These are phyloP conservation scores for Nannochloris sp. DNA, from an alignment of 139 green algal genomes.

Conservation along the genomic window DNA sequence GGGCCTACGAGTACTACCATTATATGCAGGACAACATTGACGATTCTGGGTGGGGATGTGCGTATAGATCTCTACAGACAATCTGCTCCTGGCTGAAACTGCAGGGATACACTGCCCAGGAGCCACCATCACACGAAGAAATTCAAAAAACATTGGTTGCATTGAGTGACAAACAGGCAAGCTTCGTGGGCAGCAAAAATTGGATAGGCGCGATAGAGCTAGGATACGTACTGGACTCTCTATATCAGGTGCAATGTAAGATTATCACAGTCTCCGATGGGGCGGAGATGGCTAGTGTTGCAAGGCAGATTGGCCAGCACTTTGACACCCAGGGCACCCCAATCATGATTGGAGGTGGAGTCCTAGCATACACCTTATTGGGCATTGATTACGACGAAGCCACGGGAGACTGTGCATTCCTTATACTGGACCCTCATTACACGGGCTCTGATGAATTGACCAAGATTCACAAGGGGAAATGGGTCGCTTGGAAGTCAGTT, in stretches of 20 bases:
- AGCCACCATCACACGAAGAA: conserved; percentile 21
- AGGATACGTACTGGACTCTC: conserved; percentile 73
- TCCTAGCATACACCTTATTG: conserved; percentile 94
- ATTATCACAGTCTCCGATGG: conserved; percentile 56
- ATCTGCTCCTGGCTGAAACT: conserved; percentile 82
- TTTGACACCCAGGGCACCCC: conserved; percentile 74
- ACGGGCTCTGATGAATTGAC: conserved; percentile 64
- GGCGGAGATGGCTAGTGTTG: conserved; percentile 68
- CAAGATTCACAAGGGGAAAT: conserved; percentile 61
- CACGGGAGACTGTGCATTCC: conserved; percentile 77
- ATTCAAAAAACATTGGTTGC: conserved; percentile 77
- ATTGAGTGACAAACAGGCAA: conserved; percentile 71
- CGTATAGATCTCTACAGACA: conserved; percentile 93
- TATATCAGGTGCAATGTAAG: conserved; percentile 65
- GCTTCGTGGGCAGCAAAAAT: conserved; percentile 73
- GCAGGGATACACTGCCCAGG: conserved; percentile 63
- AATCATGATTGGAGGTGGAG: conserved; percentile 90
- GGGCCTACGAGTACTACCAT: conserved; percentile 90
- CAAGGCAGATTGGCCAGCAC: conserved; percentile 70
- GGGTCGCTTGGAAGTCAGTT: conserved; percentile 81
- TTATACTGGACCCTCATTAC: conserved; percentile 96
- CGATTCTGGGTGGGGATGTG: conserved; percentile 90
- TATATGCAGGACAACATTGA: conserved; percentile 94
- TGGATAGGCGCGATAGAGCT: conserved; percentile 97
- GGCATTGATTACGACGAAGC: conserved; percentile 79